Base-by-base conservation (phyloP, 208 protist genomes). In the Lotmaria passim region DNA sequence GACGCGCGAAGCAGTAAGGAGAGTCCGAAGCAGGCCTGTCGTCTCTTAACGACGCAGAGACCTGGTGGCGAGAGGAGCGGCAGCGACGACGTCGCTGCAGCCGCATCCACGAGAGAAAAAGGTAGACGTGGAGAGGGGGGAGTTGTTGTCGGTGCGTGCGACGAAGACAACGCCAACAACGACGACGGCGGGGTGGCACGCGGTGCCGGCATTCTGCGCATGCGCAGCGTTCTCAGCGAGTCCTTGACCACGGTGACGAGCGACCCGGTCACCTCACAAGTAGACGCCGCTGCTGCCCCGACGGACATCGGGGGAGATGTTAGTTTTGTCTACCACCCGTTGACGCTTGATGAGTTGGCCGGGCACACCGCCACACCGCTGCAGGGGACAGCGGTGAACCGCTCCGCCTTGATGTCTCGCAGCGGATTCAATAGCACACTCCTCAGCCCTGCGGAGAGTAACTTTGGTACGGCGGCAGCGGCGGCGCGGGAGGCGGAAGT, bases 271-370 rank as follows among this genome's bases (percentile, higher is more conserved):
- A n/a, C 46, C 2, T n/a, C 46, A 4, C 15, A 17, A 2, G 21
- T 5, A 1, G 21, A 11, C 19, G 5, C 33, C 31, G 41, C 30
- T 7, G 5, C 33, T n/a, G 41, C 30, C 11, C 44, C 10, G 26
- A 23, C 4, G 10, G 58, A 53, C 3, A 36, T 31, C 17, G 44
- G 10, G 0, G 24, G 33, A 2, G 56, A 66, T 34, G 23, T 46
- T 31, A 66, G 60, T 33, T 66, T 56, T 34, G 60, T 14, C 17
- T 66, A 66, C 46, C 60, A 66, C 60, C 60, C 60, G 2, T 33
- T 66, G 2, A 66, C 60, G 34, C 3, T 66, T 17, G 34, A 56
- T 17, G 60, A 66, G 47, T 21, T 66, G 12, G 44, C 46, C 12
- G 33, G 10, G 28, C 39, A 43, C 46, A 46, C 15, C 33, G 46